Conservation (phyloP, 257 asterid genomes). For the Petunia axillaris region DNA sequence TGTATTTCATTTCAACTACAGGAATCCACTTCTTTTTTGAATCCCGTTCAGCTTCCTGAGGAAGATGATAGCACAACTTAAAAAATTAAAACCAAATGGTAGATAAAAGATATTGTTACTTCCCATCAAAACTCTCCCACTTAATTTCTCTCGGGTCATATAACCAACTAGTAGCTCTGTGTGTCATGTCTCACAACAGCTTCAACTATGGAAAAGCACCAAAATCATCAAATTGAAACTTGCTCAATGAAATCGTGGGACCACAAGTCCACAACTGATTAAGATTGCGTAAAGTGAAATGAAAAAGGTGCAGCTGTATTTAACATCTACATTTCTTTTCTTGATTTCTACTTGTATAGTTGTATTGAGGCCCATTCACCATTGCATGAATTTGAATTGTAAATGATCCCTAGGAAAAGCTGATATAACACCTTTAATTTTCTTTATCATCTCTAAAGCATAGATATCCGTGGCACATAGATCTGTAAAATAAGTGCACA, state of each 20-base stretch:
- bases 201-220: conserved; percentile 8
- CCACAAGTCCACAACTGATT: conserved; percentile 16
- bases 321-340: conserved; percentile 15
- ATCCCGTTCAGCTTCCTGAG: conserved; percentile 92
- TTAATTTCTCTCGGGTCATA: neutral
- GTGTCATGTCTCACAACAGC: conserved; percentile 18
- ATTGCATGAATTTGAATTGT: neutral
- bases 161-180: neutral
- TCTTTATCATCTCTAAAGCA: conserved; percentile 5
- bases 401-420: neutral
- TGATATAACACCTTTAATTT: conserved; percentile 1
- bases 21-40: conserved; percentile 87
- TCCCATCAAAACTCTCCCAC: neutral
- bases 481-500: neutral
- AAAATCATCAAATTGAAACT: neutral
- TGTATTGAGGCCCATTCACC: conserved; percentile 12
- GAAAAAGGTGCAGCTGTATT: neutral
- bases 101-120: conserved; percentile 3
- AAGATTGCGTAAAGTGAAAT: neutral
- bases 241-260: neutral
- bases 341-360: conserved; percentile 15
- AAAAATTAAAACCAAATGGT: neutral
- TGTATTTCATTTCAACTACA: conserved; percentile 77
- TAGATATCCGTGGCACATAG: conserved; percentile 5
- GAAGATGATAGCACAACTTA: conserved; percentile 27